Conservation (phyloP, 345 rosid genomes). For the Raphanus raphanistrum region DNA sequence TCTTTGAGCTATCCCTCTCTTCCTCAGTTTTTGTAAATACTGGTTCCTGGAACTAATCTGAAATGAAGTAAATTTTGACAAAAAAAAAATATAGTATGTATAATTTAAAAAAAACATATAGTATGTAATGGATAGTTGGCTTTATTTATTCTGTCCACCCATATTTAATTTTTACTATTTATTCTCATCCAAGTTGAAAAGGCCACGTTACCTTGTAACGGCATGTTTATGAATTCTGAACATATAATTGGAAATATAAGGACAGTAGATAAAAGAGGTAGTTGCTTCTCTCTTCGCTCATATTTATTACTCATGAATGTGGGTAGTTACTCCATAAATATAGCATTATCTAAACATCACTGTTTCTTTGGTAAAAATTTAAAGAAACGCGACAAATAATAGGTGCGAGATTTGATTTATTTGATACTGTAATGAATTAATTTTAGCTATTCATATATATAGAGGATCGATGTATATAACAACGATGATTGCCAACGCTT, state of each 20-base stretch:
- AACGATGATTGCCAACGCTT: not conserved
- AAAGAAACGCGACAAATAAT: slow-evolving; percentile 32
- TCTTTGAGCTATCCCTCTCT: too few species aligned
- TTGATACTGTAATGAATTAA: not conserved
- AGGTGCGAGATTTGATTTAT: slow-evolving; percentile 2
- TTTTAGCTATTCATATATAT: not conserved
- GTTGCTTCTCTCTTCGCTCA: slow-evolving; percentile 29
- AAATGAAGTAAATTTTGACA: too few species aligned
- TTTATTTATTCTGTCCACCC: not conserved
- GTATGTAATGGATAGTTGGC: not conserved
- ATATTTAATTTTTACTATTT: not conserved
- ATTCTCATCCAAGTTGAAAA: not conserved
- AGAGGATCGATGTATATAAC: not conserved
- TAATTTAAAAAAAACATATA: too few species aligned
- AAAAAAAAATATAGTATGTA: too few species aligned
- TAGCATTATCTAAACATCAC: slow-evolving; percentile 26
- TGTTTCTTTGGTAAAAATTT: slow-evolving; percentile 18
- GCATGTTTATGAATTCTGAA: slow-evolving; percentile 15
- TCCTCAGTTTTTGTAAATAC: too few species aligned
- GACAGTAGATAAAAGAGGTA: slow-evolving; percentile 23
- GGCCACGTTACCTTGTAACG: slow-evolving; percentile 17
- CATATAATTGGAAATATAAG: slow-evolving; percentile 5
- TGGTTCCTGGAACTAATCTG: too few species aligned
- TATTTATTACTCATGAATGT: slow-evolving; percentile 36
- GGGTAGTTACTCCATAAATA: slow-evolving; percentile 34